Percentiles rank a stretch among this genome's conserved stretches.
phyloP scores from a whole-genome alignment of 495 filamentous ascomycete species.

The Xylaria sp. region DNA sequence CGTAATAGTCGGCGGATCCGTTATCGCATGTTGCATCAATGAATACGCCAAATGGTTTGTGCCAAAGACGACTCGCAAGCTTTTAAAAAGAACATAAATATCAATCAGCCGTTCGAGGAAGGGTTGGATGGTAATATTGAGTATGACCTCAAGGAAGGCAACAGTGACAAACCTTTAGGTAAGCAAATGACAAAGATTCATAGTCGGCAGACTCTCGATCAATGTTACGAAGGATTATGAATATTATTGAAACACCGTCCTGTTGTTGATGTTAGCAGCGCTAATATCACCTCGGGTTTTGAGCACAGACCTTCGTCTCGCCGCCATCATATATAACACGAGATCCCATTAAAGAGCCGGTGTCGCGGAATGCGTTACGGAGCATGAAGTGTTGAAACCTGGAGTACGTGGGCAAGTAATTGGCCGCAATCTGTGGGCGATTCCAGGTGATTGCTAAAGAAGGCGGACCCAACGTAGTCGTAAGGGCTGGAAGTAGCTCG shows the following conservation, averaged over 20 bases:
- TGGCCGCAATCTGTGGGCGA: slow-evolving; percentile 63
- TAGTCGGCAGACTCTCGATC: slow-evolving; percentile 65
- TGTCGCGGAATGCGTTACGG: slow-evolving; percentile 66
- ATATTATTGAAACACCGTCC: slow-evolving; percentile 70
- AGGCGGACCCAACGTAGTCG: slow-evolving; percentile 67
- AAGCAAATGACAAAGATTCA: slow-evolving; percentile 68
- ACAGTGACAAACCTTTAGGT: slow-evolving; percentile 58
- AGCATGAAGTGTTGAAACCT: slow-evolving; percentile 76
- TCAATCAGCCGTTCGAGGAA: not conserved
- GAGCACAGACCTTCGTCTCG: slow-evolving; percentile 60
- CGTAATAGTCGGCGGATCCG: slow-evolving; percentile 64
- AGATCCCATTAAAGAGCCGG: slow-evolving; percentile 64
- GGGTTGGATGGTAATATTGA: not conserved
- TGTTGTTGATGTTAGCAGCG: slow-evolving; percentile 28
- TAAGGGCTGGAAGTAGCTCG: slow-evolving; percentile 62
- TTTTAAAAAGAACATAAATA: slow-evolving; percentile 37
- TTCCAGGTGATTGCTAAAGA: slow-evolving; percentile 70
- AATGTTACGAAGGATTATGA: slow-evolving; percentile 68
- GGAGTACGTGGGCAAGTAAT: slow-evolving; percentile 65
- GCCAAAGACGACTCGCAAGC: slow-evolving; percentile 72
- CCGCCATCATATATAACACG: slow-evolving; percentile 72
- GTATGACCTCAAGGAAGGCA: not conserved
- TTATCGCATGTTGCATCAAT: slow-evolving; percentile 72
- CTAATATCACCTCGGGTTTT: not conserved
- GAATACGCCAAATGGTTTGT: slow-evolving; percentile 68